phyloP scores from a whole-genome alignment of 352 stramenopile genomes.

The Globisporangium canariense region DNA sequence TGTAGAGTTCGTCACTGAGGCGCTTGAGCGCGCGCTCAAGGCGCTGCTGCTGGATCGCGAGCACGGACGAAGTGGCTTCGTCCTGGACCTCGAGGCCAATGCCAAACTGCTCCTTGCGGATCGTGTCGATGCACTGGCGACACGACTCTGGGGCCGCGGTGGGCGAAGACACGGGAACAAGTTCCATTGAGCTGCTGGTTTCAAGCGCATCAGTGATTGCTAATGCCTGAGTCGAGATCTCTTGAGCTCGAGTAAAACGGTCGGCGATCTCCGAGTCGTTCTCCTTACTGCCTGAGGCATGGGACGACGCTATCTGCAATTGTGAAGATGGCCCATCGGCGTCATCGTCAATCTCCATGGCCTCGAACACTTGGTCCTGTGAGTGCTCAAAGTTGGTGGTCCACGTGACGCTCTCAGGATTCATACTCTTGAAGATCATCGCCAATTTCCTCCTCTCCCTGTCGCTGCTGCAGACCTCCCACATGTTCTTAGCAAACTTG shows the following conservation, averaged over 20 bases:
- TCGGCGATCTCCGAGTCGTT: slow-evolving; percentile 7
- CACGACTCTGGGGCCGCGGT: slow-evolving; percentile 24
- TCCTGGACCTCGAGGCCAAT: slow-evolving; percentile 68
- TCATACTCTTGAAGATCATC: slow-evolving; percentile 19
- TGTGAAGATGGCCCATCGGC: not conserved
- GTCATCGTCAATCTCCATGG: not conserved
- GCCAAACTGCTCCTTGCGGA: slow-evolving; percentile 76
- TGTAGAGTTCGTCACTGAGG: slow-evolving; percentile 85
- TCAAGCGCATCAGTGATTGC: not conserved
- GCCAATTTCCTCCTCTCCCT: slow-evolving; percentile 29
- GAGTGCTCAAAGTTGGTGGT: not conserved
- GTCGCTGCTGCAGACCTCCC: slow-evolving; percentile 31
- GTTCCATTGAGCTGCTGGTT: not conserved
- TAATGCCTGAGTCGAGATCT: not conserved
- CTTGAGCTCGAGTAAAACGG: slow-evolving; percentile 10
- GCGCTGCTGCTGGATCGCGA: slow-evolving; percentile 73
- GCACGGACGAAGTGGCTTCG: slow-evolving; percentile 45
- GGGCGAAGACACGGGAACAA: not conserved
- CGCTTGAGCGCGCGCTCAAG: slow-evolving; percentile 82
- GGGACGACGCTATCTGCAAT: not conserved
- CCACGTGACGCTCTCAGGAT: not conserved
- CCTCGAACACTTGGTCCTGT: not conserved
- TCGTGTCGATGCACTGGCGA: slow-evolving; percentile 47
- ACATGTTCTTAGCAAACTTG: slow-evolving; percentile 26
- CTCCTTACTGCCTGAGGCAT: not conserved